Evolutionary conservation across 768 basidiomycete species (phyloP), one percentile per base, ranked within the genome.

Genomic region (Tubosaeta sp.): DNA sequence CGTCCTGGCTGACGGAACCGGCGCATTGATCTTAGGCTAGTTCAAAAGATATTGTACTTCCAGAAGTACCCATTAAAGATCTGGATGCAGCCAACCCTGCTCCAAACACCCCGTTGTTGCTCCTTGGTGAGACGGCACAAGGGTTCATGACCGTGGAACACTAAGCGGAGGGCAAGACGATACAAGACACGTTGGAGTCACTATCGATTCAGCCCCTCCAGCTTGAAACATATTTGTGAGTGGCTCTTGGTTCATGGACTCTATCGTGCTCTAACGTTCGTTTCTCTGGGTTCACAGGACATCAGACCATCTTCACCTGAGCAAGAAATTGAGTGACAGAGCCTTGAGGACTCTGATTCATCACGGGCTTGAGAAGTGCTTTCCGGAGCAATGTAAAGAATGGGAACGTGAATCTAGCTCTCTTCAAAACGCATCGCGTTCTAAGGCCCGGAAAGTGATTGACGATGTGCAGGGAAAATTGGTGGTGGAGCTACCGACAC

Each of bases 111-210:
- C 72, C 72, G 3, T 59, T 50, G 38, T 61, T 78, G 0, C 51
- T 78, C 22, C 59, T 54, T 32, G 75, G 76, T 5, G 77, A 78
- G 56, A 22, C 22, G 22, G 22, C 22, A 22, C 22, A 22, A 22
- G 22, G 22, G 22, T 22, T 22, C 22, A 22, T 78, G 58, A 72
- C 71, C 0, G 61, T 64, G 6, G 52, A 58, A 19, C 61, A 68
- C 54, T 46, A 22, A 22, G 22, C 22, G 22, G 22, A 22, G 22
- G 22, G 22, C 22, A 22, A 22, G 22, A 46, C 46, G 46, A 67
- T 2, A 51, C 55, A 6, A 44, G 31, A 34, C 39, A 47, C 22
- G 7, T 8, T 3, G 29, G 27, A 2, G 0, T 0, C 2, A 10
- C 47, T 22, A 3, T 41, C 48, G 5, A 47, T 51, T n/a, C 32